Evolutionary conservation across 2,329 filamentous ascomycete species (phyloP), one percentile per base, ranked within the genome.

Genomic region (Grosmannia huntii): DNA sequence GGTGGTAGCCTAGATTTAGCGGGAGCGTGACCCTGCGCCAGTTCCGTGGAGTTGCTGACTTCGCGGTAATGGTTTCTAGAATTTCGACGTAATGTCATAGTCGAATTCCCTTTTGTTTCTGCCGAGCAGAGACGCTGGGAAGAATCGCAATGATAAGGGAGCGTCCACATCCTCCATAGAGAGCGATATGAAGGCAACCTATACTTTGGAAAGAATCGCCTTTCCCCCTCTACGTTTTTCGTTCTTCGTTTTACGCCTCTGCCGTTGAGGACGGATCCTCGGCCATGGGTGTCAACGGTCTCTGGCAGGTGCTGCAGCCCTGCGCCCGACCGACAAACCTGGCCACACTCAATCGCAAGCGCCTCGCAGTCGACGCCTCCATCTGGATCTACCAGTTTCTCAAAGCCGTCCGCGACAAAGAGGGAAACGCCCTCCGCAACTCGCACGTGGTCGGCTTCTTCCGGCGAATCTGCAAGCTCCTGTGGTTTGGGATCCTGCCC

Each of bases 351-450:
- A 97, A 97, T 71, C 89, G 88, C 65, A 96, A 96, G 74, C 90
- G 94, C 19, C 86, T 99, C 55, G 95, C 94, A 53, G 90, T 99
- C 64, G 94, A 99, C 73, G 94, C 95, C 60, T 96, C 91, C 14
- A 99, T 99, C 69, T 99, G 94, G 94, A 97, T 99, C 66, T 99
- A 99, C 77, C 94, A 99, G 69, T 99, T 99, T 68, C 83, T 99
- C 66, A 99, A 99, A 75, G 94, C 95, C 11, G 94, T 99, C 12
- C 91, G 94, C 66, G 94, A 99, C 73, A 96, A 97, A 68, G 94
- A 99, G 72, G 94, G 94, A 57, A 96, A 99, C 68, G 94, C 94
- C 1, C 78, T 99, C 56, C 89, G 91, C 63, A 99, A 96, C 74
- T 92, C 89, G 33, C 94, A 99, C 68, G 83, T 99, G 41, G 89